Conservation (phyloP, 805 yeast species). For the Trichomonascus vanleenenianus region DNA sequence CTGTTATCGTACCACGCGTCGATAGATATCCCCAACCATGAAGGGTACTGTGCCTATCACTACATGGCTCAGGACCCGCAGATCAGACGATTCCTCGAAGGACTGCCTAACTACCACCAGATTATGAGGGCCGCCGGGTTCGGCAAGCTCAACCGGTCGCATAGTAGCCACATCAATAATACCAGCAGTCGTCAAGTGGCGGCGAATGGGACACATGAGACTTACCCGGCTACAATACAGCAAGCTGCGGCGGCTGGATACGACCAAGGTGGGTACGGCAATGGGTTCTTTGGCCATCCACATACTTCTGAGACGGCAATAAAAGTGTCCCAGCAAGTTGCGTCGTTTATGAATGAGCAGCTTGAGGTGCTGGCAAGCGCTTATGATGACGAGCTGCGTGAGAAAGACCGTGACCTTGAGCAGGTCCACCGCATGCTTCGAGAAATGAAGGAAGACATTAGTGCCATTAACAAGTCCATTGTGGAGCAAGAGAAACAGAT, state of each 20-base stretch:
- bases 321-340: slow-evolving; percentile 41
- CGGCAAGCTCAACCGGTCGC: not conserved
- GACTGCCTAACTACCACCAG: slow-evolving; percentile 9
- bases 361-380: slow-evolving; percentile 34
- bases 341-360: slow-evolving; percentile 27
- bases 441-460: slow-evolving; percentile 35
- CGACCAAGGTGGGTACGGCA: not conserved
- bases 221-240: too few relatives aligned
- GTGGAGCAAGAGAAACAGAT: slow-evolving; percentile 24
- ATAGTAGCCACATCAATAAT: not conserved
- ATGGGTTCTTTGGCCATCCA: slow-evolving; percentile 22
- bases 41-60: slow-evolving; percentile 34
- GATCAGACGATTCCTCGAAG: slow-evolving; percentile 13
- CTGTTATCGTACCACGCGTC: slow-evolving; percentile 43
- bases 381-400: slow-evolving; percentile 48
- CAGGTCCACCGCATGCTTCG: slow-evolving; percentile 40
- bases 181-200: not conserved
- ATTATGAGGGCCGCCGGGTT: slow-evolving; percentile 12
- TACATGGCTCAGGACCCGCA: slow-evolving; percentile 28
- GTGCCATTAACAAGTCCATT: slow-evolving; percentile 28
- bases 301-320: slow-evolving; percentile 49
- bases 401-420: slow-evolving; percentile 45
- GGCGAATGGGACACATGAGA: not conserved
- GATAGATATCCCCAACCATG: slow-evolving; percentile 35
- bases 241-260: not conserved